Evolutionary conservation across 1,284 basidiomycete genomes (phyloP), one percentile per base, ranked within the genome.

Genomic region (Exobasidium cylindrosporum): DNA sequence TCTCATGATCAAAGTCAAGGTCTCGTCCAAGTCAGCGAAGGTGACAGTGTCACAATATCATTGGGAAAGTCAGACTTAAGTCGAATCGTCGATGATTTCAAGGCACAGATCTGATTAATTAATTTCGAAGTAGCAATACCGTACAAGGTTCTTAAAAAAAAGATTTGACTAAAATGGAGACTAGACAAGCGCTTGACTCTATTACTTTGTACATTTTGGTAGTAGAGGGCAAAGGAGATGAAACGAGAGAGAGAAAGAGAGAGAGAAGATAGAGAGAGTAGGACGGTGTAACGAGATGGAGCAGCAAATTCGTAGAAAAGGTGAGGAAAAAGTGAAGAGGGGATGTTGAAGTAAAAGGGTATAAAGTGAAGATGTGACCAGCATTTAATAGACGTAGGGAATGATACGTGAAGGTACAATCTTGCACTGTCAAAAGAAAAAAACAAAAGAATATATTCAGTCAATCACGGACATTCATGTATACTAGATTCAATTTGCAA

Each of bases 331-430:
- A 40, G 35, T 7, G 35, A 17, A 40, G 35, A 40, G 35, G 17
- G 35, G 35, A 10, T 40, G 35, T 10, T 10, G 7, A 40, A 17
- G 35, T 40, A 17, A 40, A 40, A 17, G 35, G 35, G 35, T 40
- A 40, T 40, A 7, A 17, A 40, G 35, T 17, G 35, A 40, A 17
- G 17, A 40, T 10, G 35, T 10, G 17, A 40, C 35, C 35, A 17
- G 7, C 35, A 40, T 50, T 65, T 54, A 88, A 73, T 92, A 92
- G 52, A 96, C 81, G 77, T 91, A 92, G 47, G 92, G 93, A 67
- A 97, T 85, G 72, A 97, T 96, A 71, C 88, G 87, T 76, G 85
- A 93, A 1, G 88, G 88, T 32, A 95, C 92, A n/a, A 58, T 47
- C 35, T 68, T 59, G 61, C 63, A 40, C 35, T 40, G 7, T 7